Percentiles rank a stretch among this genome's conserved stretches.
These are phyloP conservation scores for Acanthamoeba castellanii DNA, from an alignment of 208 protist genomes.

Conservation along the genomic window DNA sequence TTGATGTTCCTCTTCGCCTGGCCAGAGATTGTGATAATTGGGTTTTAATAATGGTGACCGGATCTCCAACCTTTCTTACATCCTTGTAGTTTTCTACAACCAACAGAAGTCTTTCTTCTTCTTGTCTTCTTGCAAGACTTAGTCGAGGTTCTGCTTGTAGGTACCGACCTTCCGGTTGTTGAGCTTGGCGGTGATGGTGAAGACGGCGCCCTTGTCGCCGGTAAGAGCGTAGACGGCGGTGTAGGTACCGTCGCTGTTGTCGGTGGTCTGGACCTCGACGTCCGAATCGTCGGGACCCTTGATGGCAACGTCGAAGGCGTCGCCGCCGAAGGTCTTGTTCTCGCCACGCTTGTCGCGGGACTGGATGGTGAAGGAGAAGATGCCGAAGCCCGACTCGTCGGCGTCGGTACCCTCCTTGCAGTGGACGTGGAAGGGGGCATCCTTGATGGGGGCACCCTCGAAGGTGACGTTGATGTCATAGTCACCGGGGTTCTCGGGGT, in stretches of 20 bases:
- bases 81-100: neutral
- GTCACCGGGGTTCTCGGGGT: conserved; percentile 77
- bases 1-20: no score
- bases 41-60: neutral
- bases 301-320: conserved; percentile 82
- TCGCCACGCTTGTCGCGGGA: conserved; percentile 84
- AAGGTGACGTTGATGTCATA: conserved; percentile 83
- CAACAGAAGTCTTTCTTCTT: neutral
- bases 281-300: conserved; percentile 80
- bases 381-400: conserved; percentile 78
- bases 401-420: conserved; percentile 82
- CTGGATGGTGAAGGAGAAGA: conserved; percentile 85
- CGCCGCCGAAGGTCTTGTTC: conserved; percentile 81
- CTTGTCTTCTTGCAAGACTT: neutral
- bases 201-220: conserved; percentile 70
- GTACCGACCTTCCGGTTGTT: conserved; percentile 73
- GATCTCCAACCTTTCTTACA: conserved; percentile 38
- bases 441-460: conserved; percentile 84
- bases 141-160: conserved; percentile 75
- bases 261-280: conserved; percentile 77
- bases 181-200: conserved; percentile 74
- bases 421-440: conserved; percentile 84
- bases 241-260: conserved; percentile 80
- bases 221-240: conserved; percentile 76
- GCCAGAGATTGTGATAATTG: no score